Percentiles rank a stretch among this genome's conserved stretches.
phyloP scores from a whole-genome alignment of 768 basidiomycete genomes.

The Tylopilus cervinicoccineus region DNA sequence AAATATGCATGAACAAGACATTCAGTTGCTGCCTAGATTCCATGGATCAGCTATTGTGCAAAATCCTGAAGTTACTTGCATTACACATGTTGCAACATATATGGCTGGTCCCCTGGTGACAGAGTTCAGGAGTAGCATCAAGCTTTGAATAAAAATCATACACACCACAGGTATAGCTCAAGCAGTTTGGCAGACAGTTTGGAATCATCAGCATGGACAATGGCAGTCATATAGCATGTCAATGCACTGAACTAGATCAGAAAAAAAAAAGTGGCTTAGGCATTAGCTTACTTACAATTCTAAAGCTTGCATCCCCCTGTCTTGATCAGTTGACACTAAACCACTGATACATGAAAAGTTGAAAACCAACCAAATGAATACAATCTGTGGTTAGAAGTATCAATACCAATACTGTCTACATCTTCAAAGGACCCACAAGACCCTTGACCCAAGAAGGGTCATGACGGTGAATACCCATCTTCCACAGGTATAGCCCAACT shows the following conservation, averaged over 20 bases:
- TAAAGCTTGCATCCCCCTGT: slow-evolving; percentile 19
- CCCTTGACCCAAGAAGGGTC: slow-evolving; percentile 23
- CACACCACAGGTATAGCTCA: slow-evolving; percentile 4
- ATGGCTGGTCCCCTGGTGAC: slow-evolving; percentile 10
- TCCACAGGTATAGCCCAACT: slow-evolving; percentile 23
- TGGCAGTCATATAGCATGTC: slow-evolving; percentile 1
- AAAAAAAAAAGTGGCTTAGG: neutral
- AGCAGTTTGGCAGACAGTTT: neutral
- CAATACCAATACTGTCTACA: neutral
- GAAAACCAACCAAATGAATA: slow-evolving; percentile 23
- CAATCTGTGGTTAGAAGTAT: slow-evolving; percentile 10
- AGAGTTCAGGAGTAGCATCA: neutral
- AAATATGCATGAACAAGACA: slow-evolving; percentile 25
- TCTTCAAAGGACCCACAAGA: slow-evolving; percentile 8
- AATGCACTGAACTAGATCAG: slow-evolving; percentile 5
- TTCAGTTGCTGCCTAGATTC: slow-evolving; percentile 11
- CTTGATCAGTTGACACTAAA: neutral
- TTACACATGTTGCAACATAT: slow-evolving; percentile 19
- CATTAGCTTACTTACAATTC: slow-evolving; percentile 8
- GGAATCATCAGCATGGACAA: slow-evolving; percentile 1
- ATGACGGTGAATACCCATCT: slow-evolving; percentile 5
- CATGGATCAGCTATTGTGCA: slow-evolving; percentile 1
- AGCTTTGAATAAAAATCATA: neutral
- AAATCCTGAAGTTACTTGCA: neutral
- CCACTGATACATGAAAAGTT: neutral